These are phyloP conservation scores for Neofusicoccum ribis DNA, from an alignment of 2,329 filamentous ascomycete genomes.

Conservation along the genomic window DNA sequence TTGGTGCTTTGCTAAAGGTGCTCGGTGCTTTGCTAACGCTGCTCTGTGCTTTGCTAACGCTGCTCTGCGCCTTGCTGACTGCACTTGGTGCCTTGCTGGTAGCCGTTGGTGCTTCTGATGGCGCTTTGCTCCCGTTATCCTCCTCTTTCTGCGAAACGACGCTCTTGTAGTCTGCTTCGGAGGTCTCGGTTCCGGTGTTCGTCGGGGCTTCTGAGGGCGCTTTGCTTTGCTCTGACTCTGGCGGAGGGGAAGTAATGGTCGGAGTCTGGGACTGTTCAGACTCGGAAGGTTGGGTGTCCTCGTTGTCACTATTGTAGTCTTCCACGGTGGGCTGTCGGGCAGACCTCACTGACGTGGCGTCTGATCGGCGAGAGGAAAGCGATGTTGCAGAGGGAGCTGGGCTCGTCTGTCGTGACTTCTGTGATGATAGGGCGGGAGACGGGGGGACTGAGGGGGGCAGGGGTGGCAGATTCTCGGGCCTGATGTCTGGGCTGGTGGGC, in stretches of 20 bases:
- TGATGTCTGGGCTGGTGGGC: constrained; percentile 15
- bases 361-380: constrained; percentile 1
- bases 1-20: not conserved
- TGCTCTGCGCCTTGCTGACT: not conserved
- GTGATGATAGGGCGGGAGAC: constrained; percentile 12
- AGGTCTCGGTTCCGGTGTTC: not conserved
- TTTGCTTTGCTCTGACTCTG: not conserved
- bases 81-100: not conserved
- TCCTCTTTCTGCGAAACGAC: constrained; percentile 2
- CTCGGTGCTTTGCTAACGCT: not conserved
- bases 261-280: not conserved
- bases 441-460: constrained; percentile 7
- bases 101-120: not conserved
- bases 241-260: not conserved
- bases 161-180: not conserved
- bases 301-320: constrained; percentile 16
- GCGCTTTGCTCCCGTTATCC: not conserved
- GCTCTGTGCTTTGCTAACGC: not conserved
- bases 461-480: constrained; percentile 15
- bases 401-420: constrained; percentile 12
- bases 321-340: constrained; percentile 17
- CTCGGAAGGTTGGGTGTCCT: constrained; percentile 1
- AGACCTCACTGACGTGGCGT: constrained; percentile 17
- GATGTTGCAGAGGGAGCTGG: constrained; percentile 5
- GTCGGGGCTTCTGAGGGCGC: not conserved